Evolutionary conservation across 768 basidiomycete species (phyloP).

Genomic region (Paxillus ammoniavirescens): DNA sequence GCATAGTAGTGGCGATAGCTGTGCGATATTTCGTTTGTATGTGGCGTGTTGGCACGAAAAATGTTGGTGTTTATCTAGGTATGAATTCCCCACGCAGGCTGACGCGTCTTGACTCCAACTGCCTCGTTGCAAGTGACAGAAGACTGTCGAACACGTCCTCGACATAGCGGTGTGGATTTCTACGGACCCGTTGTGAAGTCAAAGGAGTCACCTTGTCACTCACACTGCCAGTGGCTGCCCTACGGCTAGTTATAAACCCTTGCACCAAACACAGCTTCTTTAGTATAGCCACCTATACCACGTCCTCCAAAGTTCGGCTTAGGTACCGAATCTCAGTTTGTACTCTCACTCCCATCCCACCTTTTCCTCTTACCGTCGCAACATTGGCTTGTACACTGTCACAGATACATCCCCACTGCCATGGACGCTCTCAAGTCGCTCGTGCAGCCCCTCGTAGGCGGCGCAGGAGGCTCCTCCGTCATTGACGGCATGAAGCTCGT

Average conservation of each 20-base stretch:
- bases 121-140: conserved; percentile 14
- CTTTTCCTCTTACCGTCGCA: conserved; percentile 24
- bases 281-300: conserved; percentile 3
- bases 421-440: conserved; percentile 85
- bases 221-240: background rate
- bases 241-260: conserved; percentile 1
- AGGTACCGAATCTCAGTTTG: conserved; percentile 7
- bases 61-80: conserved; percentile 6
- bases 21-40: conserved; percentile 14
- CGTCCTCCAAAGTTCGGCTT: conserved; percentile 9
- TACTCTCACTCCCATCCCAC: conserved; percentile 22
- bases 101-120: conserved; percentile 37
- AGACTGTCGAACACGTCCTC: background rate
- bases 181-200: conserved; percentile 7
- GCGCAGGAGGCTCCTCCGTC: conserved; percentile 72
- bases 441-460: conserved; percentile 76
- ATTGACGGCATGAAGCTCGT: conserved; percentile 90
- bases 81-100: conserved; percentile 29
- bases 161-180: conserved; percentile 2
- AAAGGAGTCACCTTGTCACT: background rate
- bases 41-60: conserved; percentile 28
- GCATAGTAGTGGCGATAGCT: background rate
- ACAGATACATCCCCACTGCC: conserved; percentile 18
- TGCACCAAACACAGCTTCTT: conserved; percentile 25
- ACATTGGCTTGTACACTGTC: conserved; percentile 38